phyloP scores from a whole-genome alignment of 768 basidiomycete genomes.

The Rossbeevera mucosa region DNA sequence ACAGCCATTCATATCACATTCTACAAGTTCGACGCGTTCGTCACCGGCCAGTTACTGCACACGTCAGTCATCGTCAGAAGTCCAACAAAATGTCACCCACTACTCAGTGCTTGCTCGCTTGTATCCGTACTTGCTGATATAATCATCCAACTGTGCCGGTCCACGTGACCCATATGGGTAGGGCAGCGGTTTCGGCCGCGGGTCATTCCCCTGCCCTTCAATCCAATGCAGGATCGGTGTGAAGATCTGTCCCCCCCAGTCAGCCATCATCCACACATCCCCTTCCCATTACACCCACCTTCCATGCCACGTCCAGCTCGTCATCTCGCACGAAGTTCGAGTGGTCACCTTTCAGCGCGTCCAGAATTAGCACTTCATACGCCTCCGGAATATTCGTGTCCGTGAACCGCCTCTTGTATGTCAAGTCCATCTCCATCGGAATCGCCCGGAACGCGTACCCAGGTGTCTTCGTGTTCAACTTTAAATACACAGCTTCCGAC shows the following conservation, averaged over 20 bases:
- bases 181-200: conserved; percentile 37
- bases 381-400: conserved; percentile 94
- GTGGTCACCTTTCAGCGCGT: conserved; percentile 96
- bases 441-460: conserved; percentile 87
- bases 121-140: conserved; percentile 74
- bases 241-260: conserved; percentile 63
- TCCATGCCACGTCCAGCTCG: conserved; percentile 97
- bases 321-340: conserved; percentile 99
- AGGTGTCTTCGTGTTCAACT: conserved; percentile 93
- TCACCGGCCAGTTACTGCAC: conserved; percentile 26
- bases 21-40: conserved; percentile 25
- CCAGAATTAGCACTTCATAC: conserved; percentile 92
- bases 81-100: conserved; percentile 25
- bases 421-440: conserved; percentile 96
- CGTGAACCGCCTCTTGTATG: conserved; percentile 92
- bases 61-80: neutral
- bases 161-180: conserved; percentile 96
- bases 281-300: conserved; percentile 48
- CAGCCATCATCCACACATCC: conserved; percentile 4
- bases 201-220: conserved; percentile 68
- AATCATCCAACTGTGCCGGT: conserved; percentile 77
- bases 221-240: conserved; percentile 96
- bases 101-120: conserved; percentile 63
- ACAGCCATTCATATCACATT: neutral
- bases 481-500: conserved; percentile 93